Evolutionary conservation across 2,329 filamentous ascomycete genomes (phyloP).

Genomic region (Neoascochyta sp.): DNA sequence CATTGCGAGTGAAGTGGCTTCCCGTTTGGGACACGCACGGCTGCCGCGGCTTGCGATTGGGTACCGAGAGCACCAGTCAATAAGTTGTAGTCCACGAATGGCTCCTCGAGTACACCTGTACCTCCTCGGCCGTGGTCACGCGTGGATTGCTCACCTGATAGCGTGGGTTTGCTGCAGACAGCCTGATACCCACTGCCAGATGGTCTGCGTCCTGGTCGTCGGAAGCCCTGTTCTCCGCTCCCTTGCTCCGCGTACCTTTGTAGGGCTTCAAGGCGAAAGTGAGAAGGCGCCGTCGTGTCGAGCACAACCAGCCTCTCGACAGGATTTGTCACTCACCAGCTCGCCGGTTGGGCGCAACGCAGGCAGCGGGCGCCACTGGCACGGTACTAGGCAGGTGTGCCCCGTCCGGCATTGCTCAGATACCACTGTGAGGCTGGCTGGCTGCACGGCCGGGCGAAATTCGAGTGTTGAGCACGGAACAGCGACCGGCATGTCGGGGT

Average conservation of each 20-base stretch:
- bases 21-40: constrained; percentile 14
- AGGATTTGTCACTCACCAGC: no score
- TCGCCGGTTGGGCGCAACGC: no score
- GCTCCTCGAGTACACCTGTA: constrained; percentile 29
- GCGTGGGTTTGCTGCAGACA: constrained; percentile 18
- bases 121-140: constrained; percentile 17
- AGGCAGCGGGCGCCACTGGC: no score
- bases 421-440: constrained; percentile 1
- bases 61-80: constrained; percentile 34
- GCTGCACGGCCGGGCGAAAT: constrained; percentile 19
- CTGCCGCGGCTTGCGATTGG: constrained; percentile 23
- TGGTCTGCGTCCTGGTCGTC: constrained; percentile 14
- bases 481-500: constrained; percentile 13
- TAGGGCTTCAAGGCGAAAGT: no score
- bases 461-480: constrained; percentile 18
- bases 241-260: no score
- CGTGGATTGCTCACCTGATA: constrained; percentile 35
- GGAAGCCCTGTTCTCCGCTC: constrained; percentile 11
- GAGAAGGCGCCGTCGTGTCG: no score
- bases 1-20: constrained; percentile 14
- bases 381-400: no score
- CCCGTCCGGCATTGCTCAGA: no score
- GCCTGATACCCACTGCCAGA: constrained; percentile 5
- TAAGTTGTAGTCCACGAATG: constrained; percentile 37
- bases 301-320: no score